Percentiles rank a stretch among this genome's conserved stretches.
phyloP scores from a whole-genome alignment of 495 filamentous ascomycete species.

The Aspergillus haitiensis region DNA sequence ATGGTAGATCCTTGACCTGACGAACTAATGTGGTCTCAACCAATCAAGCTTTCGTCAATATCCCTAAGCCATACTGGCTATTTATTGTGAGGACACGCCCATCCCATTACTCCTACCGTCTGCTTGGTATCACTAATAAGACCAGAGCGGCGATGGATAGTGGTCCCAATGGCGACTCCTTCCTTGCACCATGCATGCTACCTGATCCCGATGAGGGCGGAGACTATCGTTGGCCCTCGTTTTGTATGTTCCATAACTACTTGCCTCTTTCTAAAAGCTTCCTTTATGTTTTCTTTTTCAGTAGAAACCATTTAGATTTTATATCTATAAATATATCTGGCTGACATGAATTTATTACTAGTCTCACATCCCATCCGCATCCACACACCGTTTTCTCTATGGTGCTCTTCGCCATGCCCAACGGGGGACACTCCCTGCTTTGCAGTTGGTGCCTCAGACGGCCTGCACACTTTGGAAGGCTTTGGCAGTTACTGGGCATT shows the following conservation, averaged over 20 bases:
- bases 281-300: slow-evolving; percentile 2
- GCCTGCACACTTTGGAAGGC: slow-evolving; percentile 39
- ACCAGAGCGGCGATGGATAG: slow-evolving; percentile 43
- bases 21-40: slow-evolving; percentile 11
- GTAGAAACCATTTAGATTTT: background rate
- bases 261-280: background rate
- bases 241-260: slow-evolving; percentile 25
- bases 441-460: slow-evolving; percentile 45
- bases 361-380: slow-evolving; percentile 37
- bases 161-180: slow-evolving; percentile 38
- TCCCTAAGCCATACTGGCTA: slow-evolving; percentile 43
- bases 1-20: background rate
- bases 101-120: background rate
- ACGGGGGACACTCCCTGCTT: slow-evolving; percentile 32
- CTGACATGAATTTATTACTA: slow-evolving; percentile 7
- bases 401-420: slow-evolving; percentile 42
- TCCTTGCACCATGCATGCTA: slow-evolving; percentile 36
- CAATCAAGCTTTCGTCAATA: slow-evolving; percentile 39
- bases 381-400: slow-evolving; percentile 32
- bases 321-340: background rate
- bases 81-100: slow-evolving; percentile 34
- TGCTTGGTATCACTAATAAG: slow-evolving; percentile 23
- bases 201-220: slow-evolving; percentile 40
- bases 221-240: slow-evolving; percentile 35
- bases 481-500: slow-evolving; percentile 34